A percentile compares a stretch with the other conserved stretches of the same genome.
These are phyloP conservation scores for Tricharina praecox DNA, from an alignment of 495 filamentous ascomycete species.

Conservation along the genomic window DNA sequence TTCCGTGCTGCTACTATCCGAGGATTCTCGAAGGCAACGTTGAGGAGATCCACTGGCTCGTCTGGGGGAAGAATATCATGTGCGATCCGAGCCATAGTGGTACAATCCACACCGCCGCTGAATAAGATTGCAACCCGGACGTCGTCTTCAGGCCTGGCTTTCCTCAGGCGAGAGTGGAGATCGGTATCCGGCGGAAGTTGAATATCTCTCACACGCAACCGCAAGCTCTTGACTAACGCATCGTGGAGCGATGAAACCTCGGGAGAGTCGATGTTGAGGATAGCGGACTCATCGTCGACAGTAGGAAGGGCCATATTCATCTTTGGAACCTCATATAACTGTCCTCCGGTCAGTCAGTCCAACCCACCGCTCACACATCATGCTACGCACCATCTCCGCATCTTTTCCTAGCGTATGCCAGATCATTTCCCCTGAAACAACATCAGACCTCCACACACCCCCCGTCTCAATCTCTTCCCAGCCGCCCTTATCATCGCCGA, in stretches of 20 bases:
- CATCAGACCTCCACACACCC: slow-evolving; percentile 51
- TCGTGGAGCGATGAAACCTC: slow-evolving; percentile 41
- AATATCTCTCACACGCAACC: slow-evolving; percentile 48
- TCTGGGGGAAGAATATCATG: slow-evolving; percentile 56
- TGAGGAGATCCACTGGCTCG: slow-evolving; percentile 70
- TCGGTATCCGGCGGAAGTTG: slow-evolving; percentile 35
- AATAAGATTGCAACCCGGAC: slow-evolving; percentile 61
- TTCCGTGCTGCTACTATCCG: slow-evolving; percentile 41
- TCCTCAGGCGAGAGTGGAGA: background rate
- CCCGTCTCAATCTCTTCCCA: slow-evolving; percentile 75
- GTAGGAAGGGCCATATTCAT: background rate
- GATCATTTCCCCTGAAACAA: slow-evolving; percentile 25
- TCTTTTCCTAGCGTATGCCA: slow-evolving; percentile 10
- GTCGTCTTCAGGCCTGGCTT: slow-evolving; percentile 7
- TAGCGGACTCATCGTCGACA: background rate
- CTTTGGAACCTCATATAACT: slow-evolving; percentile 3
- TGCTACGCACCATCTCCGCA: too few species aligned
- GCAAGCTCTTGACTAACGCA: slow-evolving; percentile 46
- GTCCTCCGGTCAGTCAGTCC: background rate
- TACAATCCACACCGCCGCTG: slow-evolving; percentile 88
- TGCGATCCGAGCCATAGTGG: slow-evolving; percentile 63
- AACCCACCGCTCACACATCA: background rate
- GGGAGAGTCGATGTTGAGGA: slow-evolving; percentile 26
- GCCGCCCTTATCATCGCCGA: slow-evolving; percentile 40
- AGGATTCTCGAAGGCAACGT: slow-evolving; percentile 93